Evolutionary conservation across 2,329 filamentous ascomycete genomes (phyloP).

Genomic region (Exophiala bonariae): DNA sequence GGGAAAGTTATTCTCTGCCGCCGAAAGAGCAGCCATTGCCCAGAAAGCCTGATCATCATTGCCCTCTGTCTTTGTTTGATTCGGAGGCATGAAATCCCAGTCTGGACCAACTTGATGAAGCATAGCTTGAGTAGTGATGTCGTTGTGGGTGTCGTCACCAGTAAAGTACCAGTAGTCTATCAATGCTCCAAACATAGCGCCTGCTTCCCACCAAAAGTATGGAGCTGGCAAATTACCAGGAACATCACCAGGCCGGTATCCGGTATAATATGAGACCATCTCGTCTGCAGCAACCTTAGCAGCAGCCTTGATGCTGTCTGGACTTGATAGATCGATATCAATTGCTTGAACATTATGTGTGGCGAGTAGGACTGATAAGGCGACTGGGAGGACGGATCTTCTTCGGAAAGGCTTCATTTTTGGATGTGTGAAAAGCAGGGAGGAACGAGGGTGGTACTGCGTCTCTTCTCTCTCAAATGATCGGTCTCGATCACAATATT

Average conservation of each 20-base stretch:
- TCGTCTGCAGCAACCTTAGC: constrained; percentile 45
- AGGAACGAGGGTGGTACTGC: no score
- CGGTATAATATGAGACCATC: constrained; percentile 55
- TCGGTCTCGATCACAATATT: no score
- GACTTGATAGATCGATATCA: constrained; percentile 21
- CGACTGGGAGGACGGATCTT: constrained; percentile 12
- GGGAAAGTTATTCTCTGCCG: constrained; percentile 74
- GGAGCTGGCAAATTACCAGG: constrained; percentile 53
- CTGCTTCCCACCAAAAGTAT: constrained; percentile 70
- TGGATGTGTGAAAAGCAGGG: neutral
- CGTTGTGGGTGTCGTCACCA: constrained; percentile 70
- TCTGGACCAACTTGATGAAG: constrained; percentile 72
- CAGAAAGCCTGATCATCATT: constrained; percentile 73
- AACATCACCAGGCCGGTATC: constrained; percentile 48
- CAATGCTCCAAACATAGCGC: constrained; percentile 68
- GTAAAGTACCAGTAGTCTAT: constrained; percentile 87
- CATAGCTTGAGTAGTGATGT: constrained; percentile 66
- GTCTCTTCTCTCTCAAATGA: no score
- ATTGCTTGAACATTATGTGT: constrained; percentile 23
- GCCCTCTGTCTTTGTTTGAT: constrained; percentile 46
- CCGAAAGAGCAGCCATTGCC: constrained; percentile 78
- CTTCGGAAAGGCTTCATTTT: constrained; percentile 22
- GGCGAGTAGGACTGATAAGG: constrained; percentile 14
- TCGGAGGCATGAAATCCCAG: constrained; percentile 73
- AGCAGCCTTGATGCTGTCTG: constrained; percentile 49